phyloP scores from a whole-genome alignment of 2,329 filamentous ascomycete genomes.

The Ophiostoma sp. region DNA sequence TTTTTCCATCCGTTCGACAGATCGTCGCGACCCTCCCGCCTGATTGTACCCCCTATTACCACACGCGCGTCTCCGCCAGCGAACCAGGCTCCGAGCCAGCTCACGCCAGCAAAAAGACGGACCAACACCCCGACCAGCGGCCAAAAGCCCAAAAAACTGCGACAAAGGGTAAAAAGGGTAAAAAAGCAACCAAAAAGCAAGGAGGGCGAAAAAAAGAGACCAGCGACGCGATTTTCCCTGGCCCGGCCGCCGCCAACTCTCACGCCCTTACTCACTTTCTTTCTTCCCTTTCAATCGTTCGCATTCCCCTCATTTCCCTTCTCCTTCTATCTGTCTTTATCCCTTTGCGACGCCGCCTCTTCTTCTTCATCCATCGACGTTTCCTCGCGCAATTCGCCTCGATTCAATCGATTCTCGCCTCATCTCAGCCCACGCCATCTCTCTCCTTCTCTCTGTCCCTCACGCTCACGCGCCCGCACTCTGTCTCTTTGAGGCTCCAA shows the following conservation, averaged over 20 bases:
- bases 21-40: not conserved
- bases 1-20: not conserved
- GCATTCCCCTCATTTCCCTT: not conserved
- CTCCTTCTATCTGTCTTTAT: not conserved
- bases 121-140: not conserved
- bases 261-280: slow-evolving; percentile 5
- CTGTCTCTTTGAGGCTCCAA: not conserved
- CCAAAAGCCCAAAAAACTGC: not conserved
- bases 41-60: not conserved
- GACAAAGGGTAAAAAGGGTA: not conserved
- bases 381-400: not conserved
- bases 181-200: not conserved
- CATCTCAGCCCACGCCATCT: not conserved
- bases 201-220: slow-evolving; percentile 5
- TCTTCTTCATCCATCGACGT: not conserved
- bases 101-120: not conserved
- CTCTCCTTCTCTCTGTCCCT: no score
- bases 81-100: not conserved
- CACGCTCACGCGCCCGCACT: slow-evolving; percentile 3
- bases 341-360: not conserved
- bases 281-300: not conserved
- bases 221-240: slow-evolving; percentile 16
- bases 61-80: slow-evolving; percentile 13
- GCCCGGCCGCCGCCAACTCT: slow-evolving; percentile 3
- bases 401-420: not conserved